Conservation (phyloP, 495 filamentous ascomycete genomes). For the Daldinia caldariorum region DNA sequence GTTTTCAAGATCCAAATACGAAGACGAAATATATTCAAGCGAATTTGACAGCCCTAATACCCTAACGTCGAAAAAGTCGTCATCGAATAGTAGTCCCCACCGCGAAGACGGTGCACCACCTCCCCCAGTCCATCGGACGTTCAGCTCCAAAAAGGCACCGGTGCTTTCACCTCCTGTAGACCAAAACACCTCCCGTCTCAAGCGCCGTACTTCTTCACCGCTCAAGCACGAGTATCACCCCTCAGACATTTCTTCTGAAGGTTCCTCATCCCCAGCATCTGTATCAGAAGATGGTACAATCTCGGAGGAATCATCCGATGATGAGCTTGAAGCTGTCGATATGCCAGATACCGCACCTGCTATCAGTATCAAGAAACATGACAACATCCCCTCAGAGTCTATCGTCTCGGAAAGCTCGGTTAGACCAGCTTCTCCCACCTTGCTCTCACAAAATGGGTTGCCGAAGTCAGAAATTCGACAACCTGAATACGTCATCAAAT, state of each 20-base stretch:
- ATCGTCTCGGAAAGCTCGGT: conserved; percentile 49
- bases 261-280: conserved; percentile 59
- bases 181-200: conserved; percentile 54
- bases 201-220: conserved; percentile 86
- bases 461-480: conserved; percentile 59
- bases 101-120: conserved; percentile 60
- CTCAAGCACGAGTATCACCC: conserved; percentile 98
- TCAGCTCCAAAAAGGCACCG: conserved; percentile 52
- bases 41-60: conserved; percentile 49
- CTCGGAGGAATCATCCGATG: conserved; percentile 58
- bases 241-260: conserved; percentile 70
- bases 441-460: conserved; percentile 73
- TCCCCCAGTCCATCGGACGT: conserved; percentile 60
- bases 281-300: conserved; percentile 54
- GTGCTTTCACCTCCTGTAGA: conserved; percentile 63
- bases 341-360: conserved; percentile 60
- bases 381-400: conserved; percentile 39
- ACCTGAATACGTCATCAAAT: conserved; percentile 65
- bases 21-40: conserved; percentile 10
- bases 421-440: conserved; percentile 78
- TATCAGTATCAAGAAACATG: conserved; percentile 56
- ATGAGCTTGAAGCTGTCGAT: conserved; percentile 61
- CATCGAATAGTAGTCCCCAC: conserved; percentile 57
- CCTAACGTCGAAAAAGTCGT: conserved; percentile 48
- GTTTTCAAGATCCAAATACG: conserved; percentile 33